Evolutionary conservation across 192 early-diverging fungal genomes (phyloP).

Genomic region (Thoreauomyces humboldtii): DNA sequence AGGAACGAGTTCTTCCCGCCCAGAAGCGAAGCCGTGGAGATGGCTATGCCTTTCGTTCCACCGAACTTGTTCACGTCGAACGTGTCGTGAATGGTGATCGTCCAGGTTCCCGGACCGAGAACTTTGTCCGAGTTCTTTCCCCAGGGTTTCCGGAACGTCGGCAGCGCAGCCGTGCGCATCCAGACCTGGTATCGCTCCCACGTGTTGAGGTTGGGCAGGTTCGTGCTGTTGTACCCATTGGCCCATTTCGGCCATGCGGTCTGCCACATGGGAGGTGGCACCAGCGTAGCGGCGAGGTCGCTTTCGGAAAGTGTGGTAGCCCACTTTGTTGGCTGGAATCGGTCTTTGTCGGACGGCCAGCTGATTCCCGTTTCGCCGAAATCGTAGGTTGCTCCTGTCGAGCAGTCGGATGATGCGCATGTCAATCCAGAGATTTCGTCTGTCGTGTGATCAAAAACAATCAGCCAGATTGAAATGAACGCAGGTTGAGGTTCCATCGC

Average conservation of each 20-base stretch:
- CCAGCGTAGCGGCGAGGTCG: conserved; percentile 40
- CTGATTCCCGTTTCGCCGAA: conserved; percentile 76
- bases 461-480: conserved; percentile 41
- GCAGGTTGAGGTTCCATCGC: not conserved
- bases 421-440: conserved; percentile 43
- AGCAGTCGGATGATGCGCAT: conserved; percentile 31
- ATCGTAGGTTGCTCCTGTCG: conserved; percentile 9
- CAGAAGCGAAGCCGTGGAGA: conserved; percentile 90
- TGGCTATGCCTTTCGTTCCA: conserved; percentile 92
- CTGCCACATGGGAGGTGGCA: conserved; percentile 88
- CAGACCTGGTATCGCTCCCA: conserved; percentile 96
- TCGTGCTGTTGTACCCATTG: conserved; percentile 48
- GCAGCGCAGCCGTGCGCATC: conserved; percentile 96
- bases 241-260: conserved; percentile 54
- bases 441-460: conserved; percentile 40
- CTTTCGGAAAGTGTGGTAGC: conserved; percentile 21
- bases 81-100: conserved; percentile 32
- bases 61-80: conserved; percentile 85
- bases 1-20: conserved; percentile 96
- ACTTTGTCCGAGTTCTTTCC: conserved; percentile 37
- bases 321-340: conserved; percentile 24
- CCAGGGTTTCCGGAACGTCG: conserved; percentile 96
- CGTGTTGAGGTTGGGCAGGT: conserved; percentile 59
- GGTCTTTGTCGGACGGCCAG: conserved; percentile 78
- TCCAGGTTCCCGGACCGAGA: conserved; percentile 12